Evolutionary conservation across 2,329 filamentous ascomycete genomes (phyloP).

Genomic region (Xylariaceae sp.): DNA sequence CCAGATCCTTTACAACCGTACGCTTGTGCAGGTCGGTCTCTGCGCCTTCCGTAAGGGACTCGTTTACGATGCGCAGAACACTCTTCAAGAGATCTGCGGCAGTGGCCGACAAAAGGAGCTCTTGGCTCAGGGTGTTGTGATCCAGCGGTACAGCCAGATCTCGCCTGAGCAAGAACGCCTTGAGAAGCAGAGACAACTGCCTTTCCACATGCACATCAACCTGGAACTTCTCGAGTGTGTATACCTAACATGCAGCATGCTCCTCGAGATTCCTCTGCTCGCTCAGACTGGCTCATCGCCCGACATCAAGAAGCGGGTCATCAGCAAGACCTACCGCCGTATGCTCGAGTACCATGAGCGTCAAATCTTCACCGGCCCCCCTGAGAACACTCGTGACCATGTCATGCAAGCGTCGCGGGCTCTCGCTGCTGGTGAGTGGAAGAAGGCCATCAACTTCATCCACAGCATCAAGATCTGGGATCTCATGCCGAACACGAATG

Average conservation of each 20-base stretch:
- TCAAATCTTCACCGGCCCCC: slow-evolving; percentile 96
- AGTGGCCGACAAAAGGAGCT: slow-evolving; percentile 97
- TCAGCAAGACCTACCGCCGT: slow-evolving; percentile 98
- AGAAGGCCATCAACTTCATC: slow-evolving; percentile 89
- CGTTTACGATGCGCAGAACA: slow-evolving; percentile 96
- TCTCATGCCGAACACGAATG: slow-evolving; percentile 83
- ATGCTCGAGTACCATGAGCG: slow-evolving; percentile 99
- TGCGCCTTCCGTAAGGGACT: slow-evolving; percentile 97
- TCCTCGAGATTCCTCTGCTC: slow-evolving; percentile 93
- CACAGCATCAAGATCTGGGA: slow-evolving; percentile 99
- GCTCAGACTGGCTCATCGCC: slow-evolving; percentile 95
- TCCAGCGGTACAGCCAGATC: slow-evolving; percentile 93
- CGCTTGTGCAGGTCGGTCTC: slow-evolving; percentile 93
- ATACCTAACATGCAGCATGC: slow-evolving; percentile 98
- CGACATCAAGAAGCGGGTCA: slow-evolving; percentile 93
- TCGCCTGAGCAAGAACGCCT: slow-evolving; percentile 96
- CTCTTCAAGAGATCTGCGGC: slow-evolving; percentile 95
- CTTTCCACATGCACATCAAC: slow-evolving; percentile 99
- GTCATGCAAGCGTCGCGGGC: slow-evolving; percentile 99
- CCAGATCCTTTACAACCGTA: slow-evolving; percentile 98
- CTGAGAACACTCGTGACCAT: slow-evolving; percentile 97
- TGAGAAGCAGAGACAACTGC: slow-evolving; percentile 93
- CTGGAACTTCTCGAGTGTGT: slow-evolving; percentile 96
- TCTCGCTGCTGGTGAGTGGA: slow-evolving; percentile 95
- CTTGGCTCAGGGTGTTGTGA: slow-evolving; percentile 94